Evolutionary conservation across 257 asterid species (phyloP).

Genomic region (Solanum virginianum): DNA sequence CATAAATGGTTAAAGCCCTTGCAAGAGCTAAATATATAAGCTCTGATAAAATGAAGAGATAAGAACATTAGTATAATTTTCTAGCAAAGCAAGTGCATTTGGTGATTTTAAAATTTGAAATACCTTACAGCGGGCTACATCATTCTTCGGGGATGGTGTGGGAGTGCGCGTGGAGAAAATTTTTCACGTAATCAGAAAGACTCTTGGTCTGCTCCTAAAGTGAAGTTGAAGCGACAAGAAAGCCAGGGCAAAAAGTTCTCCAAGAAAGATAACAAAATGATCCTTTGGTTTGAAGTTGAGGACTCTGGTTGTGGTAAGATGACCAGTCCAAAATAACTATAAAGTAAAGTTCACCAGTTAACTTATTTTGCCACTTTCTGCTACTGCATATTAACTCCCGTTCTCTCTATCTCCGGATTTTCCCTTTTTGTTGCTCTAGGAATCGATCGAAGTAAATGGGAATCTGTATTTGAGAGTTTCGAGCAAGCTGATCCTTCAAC

Average conservation of each 20-base stretch:
- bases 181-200: constrained; percentile 20
- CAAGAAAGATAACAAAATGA: constrained; percentile 47
- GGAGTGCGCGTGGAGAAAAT: constrained; percentile 23
- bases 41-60: background rate
- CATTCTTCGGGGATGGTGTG: constrained; percentile 84
- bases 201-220: constrained; percentile 30
- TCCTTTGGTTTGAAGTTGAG: constrained; percentile 83
- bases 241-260: constrained; percentile 27
- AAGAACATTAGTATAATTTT: background rate
- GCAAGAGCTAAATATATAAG: background rate
- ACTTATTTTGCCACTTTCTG: background rate
- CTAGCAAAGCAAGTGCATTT: background rate
- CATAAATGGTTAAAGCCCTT: background rate
- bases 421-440: constrained; percentile 27
- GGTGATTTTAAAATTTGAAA: constrained; percentile 1
- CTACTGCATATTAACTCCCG: background rate
- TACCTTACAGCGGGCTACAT: constrained; percentile 67
- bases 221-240: constrained; percentile 30
- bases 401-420: background rate
- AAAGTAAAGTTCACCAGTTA: background rate
- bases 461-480: constrained; percentile 89
- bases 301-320: constrained; percentile 87
- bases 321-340: background rate
- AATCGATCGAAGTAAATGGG: constrained; percentile 89
- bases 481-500: constrained; percentile 98